Conservation (phyloP, 257 asterid species). For the Asclepias syriaca region DNA sequence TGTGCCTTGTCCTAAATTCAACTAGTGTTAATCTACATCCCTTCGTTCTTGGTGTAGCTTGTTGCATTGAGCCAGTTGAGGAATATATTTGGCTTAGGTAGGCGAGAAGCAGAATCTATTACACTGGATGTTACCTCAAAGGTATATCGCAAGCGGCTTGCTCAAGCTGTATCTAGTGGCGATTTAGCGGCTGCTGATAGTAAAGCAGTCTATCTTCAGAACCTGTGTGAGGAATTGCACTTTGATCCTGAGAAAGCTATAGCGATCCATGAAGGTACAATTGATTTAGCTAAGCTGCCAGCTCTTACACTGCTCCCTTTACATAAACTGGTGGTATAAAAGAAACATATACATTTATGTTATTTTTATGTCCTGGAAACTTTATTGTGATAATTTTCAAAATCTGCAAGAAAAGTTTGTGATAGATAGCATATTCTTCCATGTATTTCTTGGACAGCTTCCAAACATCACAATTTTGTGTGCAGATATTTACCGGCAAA, state of each 20-base stretch:
- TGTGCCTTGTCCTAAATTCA: background rate
- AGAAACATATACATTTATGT: background rate
- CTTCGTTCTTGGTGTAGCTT: constrained; percentile 50
- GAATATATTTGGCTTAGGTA: constrained; percentile 90
- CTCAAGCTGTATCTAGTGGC: constrained; percentile 89
- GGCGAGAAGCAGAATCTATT: constrained; percentile 80
- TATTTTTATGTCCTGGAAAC: background rate
- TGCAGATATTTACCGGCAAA: constrained; percentile 79
- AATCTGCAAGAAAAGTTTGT: background rate
- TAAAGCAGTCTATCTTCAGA: constrained; percentile 95
- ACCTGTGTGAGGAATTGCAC: constrained; percentile 83
- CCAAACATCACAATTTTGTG: constrained; percentile 7
- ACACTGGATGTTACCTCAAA: constrained; percentile 67
- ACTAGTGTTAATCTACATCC: constrained; percentile 10
- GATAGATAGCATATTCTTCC: background rate
- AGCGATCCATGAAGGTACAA: constrained; percentile 78
- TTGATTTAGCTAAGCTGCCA: constrained; percentile 13
- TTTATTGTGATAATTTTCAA: background rate
- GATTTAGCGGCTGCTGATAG: constrained; percentile 66
- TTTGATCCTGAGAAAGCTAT: constrained; percentile 90
- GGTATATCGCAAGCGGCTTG: constrained; percentile 82
- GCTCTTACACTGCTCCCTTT: background rate
- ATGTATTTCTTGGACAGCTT: background rate
- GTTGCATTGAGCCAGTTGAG: constrained; percentile 74
- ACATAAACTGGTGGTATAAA: background rate